These are phyloP conservation scores for Pseudogymnoascus sp. DNA, from an alignment of 2,329 filamentous ascomycete genomes.

Conservation along the genomic window DNA sequence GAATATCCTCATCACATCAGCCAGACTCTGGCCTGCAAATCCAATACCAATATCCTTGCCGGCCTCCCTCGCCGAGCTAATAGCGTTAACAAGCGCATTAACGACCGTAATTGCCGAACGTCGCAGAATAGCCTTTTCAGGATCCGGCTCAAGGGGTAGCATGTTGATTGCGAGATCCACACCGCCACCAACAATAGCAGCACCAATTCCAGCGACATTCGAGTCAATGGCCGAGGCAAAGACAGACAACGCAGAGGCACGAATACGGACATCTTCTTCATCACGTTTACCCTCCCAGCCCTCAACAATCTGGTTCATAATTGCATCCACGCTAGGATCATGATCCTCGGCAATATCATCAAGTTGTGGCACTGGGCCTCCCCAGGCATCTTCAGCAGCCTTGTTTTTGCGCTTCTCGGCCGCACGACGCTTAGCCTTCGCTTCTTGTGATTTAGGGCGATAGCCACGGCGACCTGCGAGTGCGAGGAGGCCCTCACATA, in stretches of 20 bases:
- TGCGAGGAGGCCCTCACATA: conserved; percentile 53
- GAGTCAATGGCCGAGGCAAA: conserved; percentile 54
- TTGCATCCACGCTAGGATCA: conserved; percentile 33
- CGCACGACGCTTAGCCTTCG: conserved; percentile 45
- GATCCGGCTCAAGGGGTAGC: conserved; percentile 53
- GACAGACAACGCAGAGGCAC: conserved; percentile 62
- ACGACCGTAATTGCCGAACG: conserved; percentile 59
- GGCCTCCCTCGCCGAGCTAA: conserved; percentile 46
- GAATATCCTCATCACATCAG: conserved; percentile 56
- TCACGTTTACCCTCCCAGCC: conserved; percentile 62
- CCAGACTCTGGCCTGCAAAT: conserved; percentile 46
- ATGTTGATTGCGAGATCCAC: conserved; percentile 58
- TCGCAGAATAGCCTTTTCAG: conserved; percentile 57
- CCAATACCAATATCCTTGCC: conserved; percentile 45
- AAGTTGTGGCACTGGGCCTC: conserved; percentile 44
- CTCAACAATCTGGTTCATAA: conserved; percentile 51
- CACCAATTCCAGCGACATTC: conserved; percentile 49
- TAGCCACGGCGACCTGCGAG: conserved; percentile 57
- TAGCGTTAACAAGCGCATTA: conserved; percentile 52
- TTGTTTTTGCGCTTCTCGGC: conserved; percentile 41
- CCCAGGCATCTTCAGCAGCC: conserved; percentile 48
- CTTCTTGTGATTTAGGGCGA: conserved; percentile 51
- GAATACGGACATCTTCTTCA: conserved; percentile 62
- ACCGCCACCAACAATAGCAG: conserved; percentile 44
- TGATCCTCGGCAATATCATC: conserved; percentile 31